phyloP scores from a whole-genome alignment of 2,329 filamentous ascomycete species.

The Nothopassalora personata region DNA sequence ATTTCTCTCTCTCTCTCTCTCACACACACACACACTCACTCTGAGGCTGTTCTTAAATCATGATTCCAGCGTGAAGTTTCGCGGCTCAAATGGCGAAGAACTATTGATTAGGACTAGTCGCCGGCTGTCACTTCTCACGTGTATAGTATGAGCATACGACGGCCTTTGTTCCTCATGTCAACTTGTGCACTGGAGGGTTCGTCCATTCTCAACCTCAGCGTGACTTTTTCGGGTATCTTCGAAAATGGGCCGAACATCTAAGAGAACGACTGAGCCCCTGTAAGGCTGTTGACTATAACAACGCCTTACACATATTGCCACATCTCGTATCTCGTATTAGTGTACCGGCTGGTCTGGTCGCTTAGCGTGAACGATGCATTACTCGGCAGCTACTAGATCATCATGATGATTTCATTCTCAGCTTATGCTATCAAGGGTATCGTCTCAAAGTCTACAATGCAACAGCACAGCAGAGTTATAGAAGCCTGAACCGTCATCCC shows the following conservation, averaged over 20 bases:
- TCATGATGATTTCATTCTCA: background rate
- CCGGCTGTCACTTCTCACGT: background rate
- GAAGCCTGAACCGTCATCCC: background rate
- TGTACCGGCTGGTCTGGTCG: too few species aligned
- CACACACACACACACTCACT: too few species aligned
- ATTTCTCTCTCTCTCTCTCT: background rate
- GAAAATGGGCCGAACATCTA: too few species aligned
- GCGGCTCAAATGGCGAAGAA: background rate
- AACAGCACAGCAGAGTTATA: background rate
- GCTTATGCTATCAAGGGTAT: conserved; percentile 1
- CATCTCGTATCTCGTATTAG: too few species aligned
- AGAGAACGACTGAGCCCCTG: too few species aligned
- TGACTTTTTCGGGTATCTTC: background rate
- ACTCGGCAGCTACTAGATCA: too few species aligned
- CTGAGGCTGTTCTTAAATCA: background rate
- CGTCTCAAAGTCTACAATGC: background rate
- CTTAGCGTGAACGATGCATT: too few species aligned
- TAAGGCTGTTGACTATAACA: too few species aligned
- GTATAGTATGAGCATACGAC: background rate
- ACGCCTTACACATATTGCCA: too few species aligned
- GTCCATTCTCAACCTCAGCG: background rate
- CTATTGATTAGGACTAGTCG: background rate
- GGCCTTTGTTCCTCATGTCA: background rate
- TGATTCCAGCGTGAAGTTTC: background rate
- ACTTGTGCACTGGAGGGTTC: background rate